Percentiles rank a stretch among this genome's conserved stretches.
phyloP scores from a whole-genome alignment of 768 basidiomycete species.

The Lepiota venenata region DNA sequence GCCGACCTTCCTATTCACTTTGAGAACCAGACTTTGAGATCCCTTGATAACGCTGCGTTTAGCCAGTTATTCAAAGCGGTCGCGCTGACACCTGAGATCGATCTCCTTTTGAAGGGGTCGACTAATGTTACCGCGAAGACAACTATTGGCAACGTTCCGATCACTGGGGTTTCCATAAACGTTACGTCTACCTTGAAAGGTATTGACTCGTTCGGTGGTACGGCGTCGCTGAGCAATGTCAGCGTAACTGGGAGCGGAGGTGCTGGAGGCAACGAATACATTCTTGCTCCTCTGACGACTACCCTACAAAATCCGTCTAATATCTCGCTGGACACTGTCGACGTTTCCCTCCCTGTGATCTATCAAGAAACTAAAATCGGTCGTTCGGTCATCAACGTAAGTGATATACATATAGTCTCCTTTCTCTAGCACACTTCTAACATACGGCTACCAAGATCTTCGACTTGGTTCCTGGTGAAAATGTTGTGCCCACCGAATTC shows the following conservation, averaged over 20 bases:
- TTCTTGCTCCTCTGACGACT: conserved; percentile 55
- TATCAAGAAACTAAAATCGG: conserved; percentile 57
- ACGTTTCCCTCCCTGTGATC: conserved; percentile 54
- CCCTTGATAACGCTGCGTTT: conserved; percentile 55
- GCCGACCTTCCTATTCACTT: conserved; percentile 58
- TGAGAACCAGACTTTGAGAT: conserved; percentile 49
- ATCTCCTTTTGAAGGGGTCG: conserved; percentile 50
- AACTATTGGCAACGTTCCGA: conserved; percentile 62
- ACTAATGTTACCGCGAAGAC: conserved; percentile 60
- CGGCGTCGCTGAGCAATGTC: conserved; percentile 51
- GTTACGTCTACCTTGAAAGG: conserved; percentile 56
- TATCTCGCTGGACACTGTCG: conserved; percentile 55
- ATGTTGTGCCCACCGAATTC: conserved; percentile 55
- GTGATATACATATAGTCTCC: conserved; percentile 14
- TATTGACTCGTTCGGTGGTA: conserved; percentile 56
- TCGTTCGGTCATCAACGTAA: conserved; percentile 53
- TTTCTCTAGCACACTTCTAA: background rate
- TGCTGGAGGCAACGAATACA: conserved; percentile 53
- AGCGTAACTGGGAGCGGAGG: conserved; percentile 65
- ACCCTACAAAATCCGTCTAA: conserved; percentile 66
- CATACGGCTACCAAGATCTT: conserved; percentile 36
- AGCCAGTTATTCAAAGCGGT: conserved; percentile 54
- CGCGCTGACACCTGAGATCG: conserved; percentile 42
- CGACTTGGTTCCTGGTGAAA: conserved; percentile 54
- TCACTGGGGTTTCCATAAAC: conserved; percentile 59